These are phyloP conservation scores for Cryptococcus sp. DNA, from an alignment of 1,284 basidiomycete species.

Conservation along the genomic window DNA sequence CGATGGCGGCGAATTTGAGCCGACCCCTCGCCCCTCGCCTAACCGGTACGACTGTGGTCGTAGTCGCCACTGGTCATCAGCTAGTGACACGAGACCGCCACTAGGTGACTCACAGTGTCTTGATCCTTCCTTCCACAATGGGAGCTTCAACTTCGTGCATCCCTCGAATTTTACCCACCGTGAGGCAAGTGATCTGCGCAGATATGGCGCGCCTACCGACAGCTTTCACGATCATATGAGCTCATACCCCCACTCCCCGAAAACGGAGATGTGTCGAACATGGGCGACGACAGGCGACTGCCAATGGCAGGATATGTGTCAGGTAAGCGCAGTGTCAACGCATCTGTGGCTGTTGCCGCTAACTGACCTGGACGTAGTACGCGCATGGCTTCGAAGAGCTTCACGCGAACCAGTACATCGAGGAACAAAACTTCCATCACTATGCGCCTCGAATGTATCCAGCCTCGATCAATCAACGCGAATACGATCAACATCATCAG, in stretches of 20 bases:
- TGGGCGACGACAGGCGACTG: constrained; percentile 14
- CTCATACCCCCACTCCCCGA: not conserved
- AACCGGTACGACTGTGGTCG: not conserved
- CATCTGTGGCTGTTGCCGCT: no score
- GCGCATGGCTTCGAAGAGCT: constrained; percentile 30
- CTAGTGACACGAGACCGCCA: not conserved
- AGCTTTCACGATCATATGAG: no score
- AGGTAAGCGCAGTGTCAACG: constrained; percentile 7
- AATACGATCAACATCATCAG: no score
- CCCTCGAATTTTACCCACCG: not conserved
- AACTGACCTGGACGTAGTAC: constrained; percentile 16
- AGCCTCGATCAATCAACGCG: not conserved
- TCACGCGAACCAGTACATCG: constrained; percentile 6
- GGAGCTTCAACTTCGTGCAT: constrained; percentile 1
- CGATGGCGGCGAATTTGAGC: not conserved
- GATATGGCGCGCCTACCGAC: no score
- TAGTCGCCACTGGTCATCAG: not conserved
- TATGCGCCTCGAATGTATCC: not conserved
- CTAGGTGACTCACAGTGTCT: no score
- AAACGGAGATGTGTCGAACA: constrained; percentile 21
- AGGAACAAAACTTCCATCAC: not conserved
- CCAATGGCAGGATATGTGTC: constrained; percentile 18
- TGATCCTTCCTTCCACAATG: not conserved
- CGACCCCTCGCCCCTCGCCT: constrained; percentile 8
- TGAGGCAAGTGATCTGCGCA: no score